These are phyloP conservation scores for Sporothrix pseudoabietina DNA, from an alignment of 2,329 filamentous ascomycete genomes.

Conservation along the genomic window DNA sequence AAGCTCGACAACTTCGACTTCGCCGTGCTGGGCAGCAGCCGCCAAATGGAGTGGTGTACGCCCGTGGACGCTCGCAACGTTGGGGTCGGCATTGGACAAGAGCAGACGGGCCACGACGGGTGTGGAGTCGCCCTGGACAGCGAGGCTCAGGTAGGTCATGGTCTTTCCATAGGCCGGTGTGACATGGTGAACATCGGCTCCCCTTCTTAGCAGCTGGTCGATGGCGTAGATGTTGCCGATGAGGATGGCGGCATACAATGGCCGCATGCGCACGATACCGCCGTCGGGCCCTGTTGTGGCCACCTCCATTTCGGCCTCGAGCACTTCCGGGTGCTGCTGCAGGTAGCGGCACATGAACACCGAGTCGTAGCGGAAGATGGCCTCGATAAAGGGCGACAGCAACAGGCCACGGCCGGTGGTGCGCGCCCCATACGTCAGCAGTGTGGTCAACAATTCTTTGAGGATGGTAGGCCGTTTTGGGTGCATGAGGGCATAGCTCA, in stretches of 20 bases:
- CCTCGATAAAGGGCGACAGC: constrained; percentile 17
- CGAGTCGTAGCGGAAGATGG: constrained; percentile 19
- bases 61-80: constrained; percentile 50
- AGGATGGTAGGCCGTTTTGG: neutral
- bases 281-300: neutral
- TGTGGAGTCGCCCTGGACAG: constrained; percentile 18
- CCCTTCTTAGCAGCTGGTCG: constrained; percentile 8
- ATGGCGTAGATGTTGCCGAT: constrained; percentile 25
- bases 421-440: constrained; percentile 26
- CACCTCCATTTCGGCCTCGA: constrained; percentile 18
- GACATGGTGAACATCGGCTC: constrained; percentile 22
- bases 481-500: constrained; percentile 33
- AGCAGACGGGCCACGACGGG: constrained; percentile 40
- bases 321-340: neutral
- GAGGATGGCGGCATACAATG: constrained; percentile 25
- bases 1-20: constrained; percentile 49
- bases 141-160: constrained; percentile 4
- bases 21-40: constrained; percentile 45
- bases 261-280: constrained; percentile 12
- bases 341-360: neutral
- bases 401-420: neutral
- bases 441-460: neutral
- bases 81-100: constrained; percentile 54
- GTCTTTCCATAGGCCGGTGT: neutral
- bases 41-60: constrained; percentile 53